Evolutionary conservation across 805 yeast genomes (phyloP).

Genomic region (Lachancea dasiensis): DNA sequence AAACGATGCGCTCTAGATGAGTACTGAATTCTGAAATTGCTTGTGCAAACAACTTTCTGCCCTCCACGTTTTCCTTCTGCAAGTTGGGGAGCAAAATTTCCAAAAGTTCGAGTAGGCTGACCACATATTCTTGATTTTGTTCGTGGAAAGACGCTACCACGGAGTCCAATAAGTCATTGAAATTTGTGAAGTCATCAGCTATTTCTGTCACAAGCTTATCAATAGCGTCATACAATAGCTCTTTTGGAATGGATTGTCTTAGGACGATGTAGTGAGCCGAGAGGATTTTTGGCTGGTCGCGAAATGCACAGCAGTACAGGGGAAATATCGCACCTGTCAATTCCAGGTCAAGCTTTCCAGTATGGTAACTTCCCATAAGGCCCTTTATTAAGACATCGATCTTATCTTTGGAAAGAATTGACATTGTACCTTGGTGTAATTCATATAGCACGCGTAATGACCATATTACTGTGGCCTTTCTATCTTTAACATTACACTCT

Average conservation of each 20-base stretch:
- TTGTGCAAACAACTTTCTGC: slow-evolving; percentile 24
- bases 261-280: slow-evolving; percentile 34
- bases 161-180: slow-evolving; percentile 18
- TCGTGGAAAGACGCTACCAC: slow-evolving; percentile 14
- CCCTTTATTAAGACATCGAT: slow-evolving; percentile 1
- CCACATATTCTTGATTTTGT: slow-evolving; percentile 5
- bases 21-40: slow-evolving; percentile 31
- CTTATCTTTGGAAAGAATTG: neutral
- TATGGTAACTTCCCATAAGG: neutral
- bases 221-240: slow-evolving; percentile 20
- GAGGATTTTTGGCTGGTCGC: slow-evolving; percentile 23
- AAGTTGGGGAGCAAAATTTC: slow-evolving; percentile 15
- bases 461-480: slow-evolving; percentile 1
- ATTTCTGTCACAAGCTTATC: slow-evolving; percentile 10
- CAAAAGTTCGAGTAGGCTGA: slow-evolving; percentile 20
- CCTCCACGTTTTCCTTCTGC: slow-evolving; percentile 19
- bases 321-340: slow-evolving; percentile 24
- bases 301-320: slow-evolving; percentile 17
- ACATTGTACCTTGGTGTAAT: slow-evolving; percentile 1
- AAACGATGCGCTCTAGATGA: slow-evolving; percentile 10
- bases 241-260: slow-evolving; percentile 22
- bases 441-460: slow-evolving; percentile 3
- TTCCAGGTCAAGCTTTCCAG: neutral
- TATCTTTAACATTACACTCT: neutral
- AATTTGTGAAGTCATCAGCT: slow-evolving; percentile 8